Evolutionary conservation across 331 rosid genomes (phyloP), one percentile per base, ranked within the genome.

Genomic region (Malus hybrid): DNA sequence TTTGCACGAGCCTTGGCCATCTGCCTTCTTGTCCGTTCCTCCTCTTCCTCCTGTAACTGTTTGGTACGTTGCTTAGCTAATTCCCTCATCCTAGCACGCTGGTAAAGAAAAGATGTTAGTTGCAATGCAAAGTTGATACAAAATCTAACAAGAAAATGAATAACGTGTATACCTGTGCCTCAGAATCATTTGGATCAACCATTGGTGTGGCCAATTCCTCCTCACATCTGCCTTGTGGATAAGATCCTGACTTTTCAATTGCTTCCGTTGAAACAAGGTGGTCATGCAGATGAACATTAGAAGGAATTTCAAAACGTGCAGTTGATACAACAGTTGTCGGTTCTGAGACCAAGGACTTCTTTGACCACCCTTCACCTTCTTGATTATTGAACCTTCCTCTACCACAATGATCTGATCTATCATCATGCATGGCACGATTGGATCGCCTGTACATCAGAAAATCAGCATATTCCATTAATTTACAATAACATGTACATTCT

Each of bases 41-140:
- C 97, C 85, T 92, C 98, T 78, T 92, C 99, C 86, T 89, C 98
- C 85, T 77, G 91, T 71, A 88, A 81, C 80, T 89, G 96, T 83
- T 74, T 92, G 66, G 96, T 83, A 42, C 87, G 91, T 54, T 90
- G 99, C 84, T 76, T 89, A 70, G 93, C 93, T 76, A 85, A 76
- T 80, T 90, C 99, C 84, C 79, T 86, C 77, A 77, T 76, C 83
- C 88, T 90, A 67, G 83, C 71, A 79, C 83, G 91, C 99, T 95
- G 87, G 83, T 46, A 70, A 42, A 60, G 68, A 77, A 82, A 54
- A 61, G 62, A 69, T 48, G 64, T 56, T 22, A 57, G 42, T 24
- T 18, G 54, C 77, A 65, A 83, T 18, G 54, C 77, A 65, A 83
- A 76, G 42, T 63, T 76, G 62, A 79, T 64, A 70, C 60, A 68